phyloP scores from a whole-genome alignment of 495 filamentous ascomycete species.

The Bryoglossum gracile region DNA sequence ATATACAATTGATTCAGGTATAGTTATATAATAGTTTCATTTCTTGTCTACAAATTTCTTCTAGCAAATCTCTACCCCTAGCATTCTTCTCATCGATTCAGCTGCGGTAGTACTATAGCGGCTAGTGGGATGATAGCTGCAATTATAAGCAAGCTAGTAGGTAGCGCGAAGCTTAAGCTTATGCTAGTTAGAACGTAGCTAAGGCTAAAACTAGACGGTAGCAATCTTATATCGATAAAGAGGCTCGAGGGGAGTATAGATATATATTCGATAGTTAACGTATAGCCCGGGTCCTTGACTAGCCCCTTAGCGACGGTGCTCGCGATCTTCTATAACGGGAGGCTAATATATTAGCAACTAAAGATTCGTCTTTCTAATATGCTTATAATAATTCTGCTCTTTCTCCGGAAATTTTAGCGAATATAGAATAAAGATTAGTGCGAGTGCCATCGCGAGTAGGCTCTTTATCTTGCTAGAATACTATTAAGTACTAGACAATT shows the following conservation, averaged over 20 bases:
- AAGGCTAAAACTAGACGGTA: not conserved
- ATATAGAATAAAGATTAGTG: slow-evolving; percentile 5
- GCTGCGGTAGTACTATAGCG: not conserved
- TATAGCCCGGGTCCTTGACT: slow-evolving; percentile 7
- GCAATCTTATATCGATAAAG: not conserved
- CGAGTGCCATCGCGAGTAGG: slow-evolving; percentile 4
- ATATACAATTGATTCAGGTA: not conserved
- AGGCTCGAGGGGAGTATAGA: slow-evolving; percentile 9
- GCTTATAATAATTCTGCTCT: slow-evolving; percentile 2
- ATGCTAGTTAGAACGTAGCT: not conserved
- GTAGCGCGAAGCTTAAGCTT: not conserved
- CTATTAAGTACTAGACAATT: slow-evolving; percentile 2
- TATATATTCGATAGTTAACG: slow-evolving; percentile 10
- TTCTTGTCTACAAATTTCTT: not conserved
- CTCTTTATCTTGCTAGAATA: slow-evolving; percentile 8
- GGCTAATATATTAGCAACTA: slow-evolving; percentile 7
- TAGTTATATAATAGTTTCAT: not conserved
- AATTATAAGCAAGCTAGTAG: not conserved
- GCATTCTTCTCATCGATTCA: not conserved
- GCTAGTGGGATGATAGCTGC: not conserved
- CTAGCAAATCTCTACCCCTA: not conserved
- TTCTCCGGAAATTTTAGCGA: not conserved
- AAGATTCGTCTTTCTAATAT: not conserved
- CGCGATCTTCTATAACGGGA: slow-evolving; percentile 1
- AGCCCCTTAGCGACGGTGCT: slow-evolving; percentile 2